Evolutionary conservation across 306 rosid genomes (phyloP).

Genomic region (Acacia acuminata): DNA sequence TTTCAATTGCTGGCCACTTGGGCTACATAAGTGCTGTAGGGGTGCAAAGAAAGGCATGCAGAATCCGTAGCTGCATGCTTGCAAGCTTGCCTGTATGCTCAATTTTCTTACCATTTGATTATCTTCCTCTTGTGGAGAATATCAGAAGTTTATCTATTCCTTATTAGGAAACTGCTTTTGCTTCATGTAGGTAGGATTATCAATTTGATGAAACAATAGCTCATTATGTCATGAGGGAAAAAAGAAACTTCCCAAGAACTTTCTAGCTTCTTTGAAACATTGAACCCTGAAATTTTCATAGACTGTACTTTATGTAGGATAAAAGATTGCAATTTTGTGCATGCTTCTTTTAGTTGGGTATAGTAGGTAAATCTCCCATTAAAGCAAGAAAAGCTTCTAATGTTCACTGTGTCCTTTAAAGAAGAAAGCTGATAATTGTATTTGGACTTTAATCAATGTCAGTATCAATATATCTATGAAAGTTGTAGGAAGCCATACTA

Average conservation of each 20-base stretch:
- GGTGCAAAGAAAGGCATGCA: constrained; percentile 9
- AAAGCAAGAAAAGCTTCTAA: neutral
- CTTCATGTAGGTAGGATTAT: neutral
- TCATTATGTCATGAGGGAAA: neutral
- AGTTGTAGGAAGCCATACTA: neutral
- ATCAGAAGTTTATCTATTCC: neutral
- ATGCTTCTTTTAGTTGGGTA: neutral
- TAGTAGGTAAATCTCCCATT: neutral
- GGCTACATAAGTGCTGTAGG: constrained; percentile 1
- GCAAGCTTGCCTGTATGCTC: constrained; percentile 14
- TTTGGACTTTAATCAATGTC: neutral
- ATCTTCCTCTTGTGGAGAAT: neutral
- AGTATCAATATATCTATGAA: neutral
- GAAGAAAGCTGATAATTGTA: neutral
- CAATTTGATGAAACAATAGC: neutral
- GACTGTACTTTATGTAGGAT: neutral
- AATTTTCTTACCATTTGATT: neutral
- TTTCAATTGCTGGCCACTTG: neutral
- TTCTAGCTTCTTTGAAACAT: neutral
- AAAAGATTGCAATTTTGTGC: neutral
- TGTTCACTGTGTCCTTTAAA: neutral
- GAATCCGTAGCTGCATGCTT: constrained; percentile 20
- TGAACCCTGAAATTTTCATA: neutral
- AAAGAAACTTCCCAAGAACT: neutral
- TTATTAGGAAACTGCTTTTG: neutral